phyloP scores from a whole-genome alignment of 208 protist genomes.

The Crithidia bombi region DNA sequence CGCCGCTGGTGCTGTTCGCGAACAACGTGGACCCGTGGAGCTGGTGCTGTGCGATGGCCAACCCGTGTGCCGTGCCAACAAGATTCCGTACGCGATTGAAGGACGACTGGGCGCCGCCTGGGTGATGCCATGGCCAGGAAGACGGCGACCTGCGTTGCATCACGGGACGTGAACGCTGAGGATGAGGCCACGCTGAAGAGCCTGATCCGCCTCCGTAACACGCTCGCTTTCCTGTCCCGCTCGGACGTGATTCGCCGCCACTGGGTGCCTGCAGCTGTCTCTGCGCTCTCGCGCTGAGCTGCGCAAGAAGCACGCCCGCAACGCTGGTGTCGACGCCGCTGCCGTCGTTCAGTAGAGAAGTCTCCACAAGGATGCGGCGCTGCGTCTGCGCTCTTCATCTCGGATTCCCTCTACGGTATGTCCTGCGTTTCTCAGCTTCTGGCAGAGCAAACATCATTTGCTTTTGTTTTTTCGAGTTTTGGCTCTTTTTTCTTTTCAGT shows the following conservation, averaged over 20 bases:
- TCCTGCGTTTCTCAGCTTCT: slow-evolving; percentile 18
- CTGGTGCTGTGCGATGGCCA: slow-evolving; percentile 99
- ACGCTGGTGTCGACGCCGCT: slow-evolving; percentile 55
- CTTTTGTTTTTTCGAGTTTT: slow-evolving; percentile 24
- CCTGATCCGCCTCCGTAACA: slow-evolving; percentile 92
- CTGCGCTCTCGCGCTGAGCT: slow-evolving; percentile 81
- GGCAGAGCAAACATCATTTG: slow-evolving; percentile 16
- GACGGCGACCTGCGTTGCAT: slow-evolving; percentile 96
- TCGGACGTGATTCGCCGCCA: slow-evolving; percentile 89
- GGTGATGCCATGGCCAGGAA: slow-evolving; percentile 98
- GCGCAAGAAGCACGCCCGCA: slow-evolving; percentile 84
- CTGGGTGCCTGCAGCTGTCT: slow-evolving; percentile 94
- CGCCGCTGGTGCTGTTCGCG: slow-evolving; percentile 99
- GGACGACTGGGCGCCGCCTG: slow-evolving; percentile 98
- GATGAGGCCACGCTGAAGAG: slow-evolving; percentile 94
- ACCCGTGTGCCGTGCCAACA: slow-evolving; percentile 98
- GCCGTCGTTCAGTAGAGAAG: slow-evolving; percentile 18
- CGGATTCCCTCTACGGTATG: background rate
- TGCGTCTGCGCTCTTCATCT: slow-evolving; percentile 1
- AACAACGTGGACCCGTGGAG: slow-evolving; percentile 99
- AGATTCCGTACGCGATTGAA: slow-evolving; percentile 99
- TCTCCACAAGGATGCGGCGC: background rate
- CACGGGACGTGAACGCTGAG: slow-evolving; percentile 94
- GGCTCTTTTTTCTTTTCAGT: slow-evolving; percentile 32
- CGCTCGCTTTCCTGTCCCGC: slow-evolving; percentile 95